These are phyloP conservation scores for Crithidia thermophila DNA, from an alignment of 208 protist genomes.

Conservation along the genomic window DNA sequence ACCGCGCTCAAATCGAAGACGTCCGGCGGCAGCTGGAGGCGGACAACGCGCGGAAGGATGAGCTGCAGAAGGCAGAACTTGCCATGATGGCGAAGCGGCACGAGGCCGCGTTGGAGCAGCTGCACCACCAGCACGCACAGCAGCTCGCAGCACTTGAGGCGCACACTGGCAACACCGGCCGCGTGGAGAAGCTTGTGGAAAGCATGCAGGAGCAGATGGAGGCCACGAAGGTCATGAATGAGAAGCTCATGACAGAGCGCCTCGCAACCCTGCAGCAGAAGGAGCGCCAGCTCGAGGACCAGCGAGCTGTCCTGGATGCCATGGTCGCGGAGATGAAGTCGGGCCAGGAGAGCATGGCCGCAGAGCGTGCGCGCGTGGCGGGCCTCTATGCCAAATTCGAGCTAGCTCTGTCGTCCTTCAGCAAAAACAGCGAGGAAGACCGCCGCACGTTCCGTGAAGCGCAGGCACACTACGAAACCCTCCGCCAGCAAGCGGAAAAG, in stretches of 20 bases:
- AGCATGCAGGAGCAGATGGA: slow-evolving; percentile 72
- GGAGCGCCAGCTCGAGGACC: slow-evolving; percentile 65
- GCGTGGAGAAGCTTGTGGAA: slow-evolving; percentile 67
- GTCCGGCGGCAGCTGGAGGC: slow-evolving; percentile 66
- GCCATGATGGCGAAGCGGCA: slow-evolving; percentile 72
- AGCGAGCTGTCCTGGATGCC: slow-evolving; percentile 50
- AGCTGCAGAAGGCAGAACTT: slow-evolving; percentile 72
- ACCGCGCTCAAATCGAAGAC: slow-evolving; percentile 75
- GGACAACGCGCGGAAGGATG: slow-evolving; percentile 63
- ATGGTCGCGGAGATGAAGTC: slow-evolving; percentile 67
- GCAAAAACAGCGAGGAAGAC: slow-evolving; percentile 75
- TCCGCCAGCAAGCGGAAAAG: slow-evolving; percentile 81
- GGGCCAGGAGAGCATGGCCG: slow-evolving; percentile 61
- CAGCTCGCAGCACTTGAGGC: slow-evolving; percentile 55
- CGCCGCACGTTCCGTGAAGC: slow-evolving; percentile 63
- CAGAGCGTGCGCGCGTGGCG: slow-evolving; percentile 67
- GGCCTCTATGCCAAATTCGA: slow-evolving; percentile 83
- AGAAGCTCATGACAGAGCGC: slow-evolving; percentile 68
- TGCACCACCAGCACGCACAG: slow-evolving; percentile 57
- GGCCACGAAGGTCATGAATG: slow-evolving; percentile 63
- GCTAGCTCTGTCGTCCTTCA: slow-evolving; percentile 63
- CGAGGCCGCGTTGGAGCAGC: slow-evolving; percentile 57
- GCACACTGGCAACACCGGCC: slow-evolving; percentile 62
- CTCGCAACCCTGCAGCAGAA: slow-evolving; percentile 50
- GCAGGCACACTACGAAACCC: slow-evolving; percentile 76